Conservation (phyloP, 352 stramenopile genomes). For the Phytophthora sansomeana region DNA sequence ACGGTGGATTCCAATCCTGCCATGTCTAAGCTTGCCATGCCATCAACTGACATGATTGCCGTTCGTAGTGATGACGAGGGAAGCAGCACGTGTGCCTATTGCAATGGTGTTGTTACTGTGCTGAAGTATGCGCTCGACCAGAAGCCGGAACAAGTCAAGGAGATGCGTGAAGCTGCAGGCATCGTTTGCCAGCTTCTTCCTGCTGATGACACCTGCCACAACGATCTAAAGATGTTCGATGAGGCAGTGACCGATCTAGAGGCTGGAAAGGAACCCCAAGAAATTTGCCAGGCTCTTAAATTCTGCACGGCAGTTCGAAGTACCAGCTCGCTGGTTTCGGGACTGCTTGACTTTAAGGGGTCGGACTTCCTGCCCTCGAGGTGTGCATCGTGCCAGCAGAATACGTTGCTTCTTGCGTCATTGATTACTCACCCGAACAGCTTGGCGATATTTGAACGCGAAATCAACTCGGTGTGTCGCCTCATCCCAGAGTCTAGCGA, state of each 20-base stretch:
- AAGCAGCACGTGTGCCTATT: constrained; percentile 67
- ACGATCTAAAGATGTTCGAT: constrained; percentile 77
- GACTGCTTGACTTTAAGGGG: constrained; percentile 57
- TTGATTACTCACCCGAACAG: constrained; percentile 55
- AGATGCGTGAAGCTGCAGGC: constrained; percentile 67
- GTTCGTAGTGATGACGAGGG: constrained; percentile 11
- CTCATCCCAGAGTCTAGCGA: constrained; percentile 63
- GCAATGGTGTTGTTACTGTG: constrained; percentile 68
- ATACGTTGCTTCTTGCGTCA: constrained; percentile 61
- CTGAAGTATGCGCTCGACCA: constrained; percentile 63
- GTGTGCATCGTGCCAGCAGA: constrained; percentile 69
- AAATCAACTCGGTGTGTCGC: constrained; percentile 63
- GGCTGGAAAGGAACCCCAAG: constrained; percentile 65
- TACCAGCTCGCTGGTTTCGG: constrained; percentile 31
- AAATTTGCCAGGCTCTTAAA: constrained; percentile 61
- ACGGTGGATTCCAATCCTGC: constrained; percentile 22
- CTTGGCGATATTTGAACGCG: constrained; percentile 54
- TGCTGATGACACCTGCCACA: constrained; percentile 70
- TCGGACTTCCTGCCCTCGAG: constrained; percentile 44
- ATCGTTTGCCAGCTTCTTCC: constrained; percentile 75
- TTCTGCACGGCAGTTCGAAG: constrained; percentile 44
- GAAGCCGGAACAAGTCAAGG: constrained; percentile 66
- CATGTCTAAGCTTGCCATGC: constrained; percentile 24
- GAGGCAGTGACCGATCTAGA: constrained; percentile 55
- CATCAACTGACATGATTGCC: constrained; percentile 19